A percentile compares a stretch with the other conserved stretches of the same genome.
phyloP scores from a whole-genome alignment of 2,329 filamentous ascomycete species.

The Colletotrichum sansevieriae region DNA sequence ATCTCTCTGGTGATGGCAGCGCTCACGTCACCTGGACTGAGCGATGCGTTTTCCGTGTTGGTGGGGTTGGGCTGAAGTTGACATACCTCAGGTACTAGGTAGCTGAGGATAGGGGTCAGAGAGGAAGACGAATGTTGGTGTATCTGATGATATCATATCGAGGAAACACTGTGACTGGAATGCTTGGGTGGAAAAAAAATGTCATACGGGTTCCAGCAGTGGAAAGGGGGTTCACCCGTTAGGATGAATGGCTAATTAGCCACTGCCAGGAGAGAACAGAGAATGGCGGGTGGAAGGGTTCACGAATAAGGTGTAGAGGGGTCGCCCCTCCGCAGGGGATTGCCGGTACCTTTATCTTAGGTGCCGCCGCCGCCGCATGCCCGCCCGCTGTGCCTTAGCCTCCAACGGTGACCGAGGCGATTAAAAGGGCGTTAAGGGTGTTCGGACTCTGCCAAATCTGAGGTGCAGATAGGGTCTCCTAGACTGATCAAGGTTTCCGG shows the following conservation, averaged over 20 bases:
- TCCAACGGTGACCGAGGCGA: not conserved
- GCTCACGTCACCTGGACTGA: conserved; percentile 19
- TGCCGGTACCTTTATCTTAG: not conserved
- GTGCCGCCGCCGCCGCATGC: conserved; percentile 8
- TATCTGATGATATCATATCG: not conserved
- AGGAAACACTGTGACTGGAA: conserved; percentile 3
- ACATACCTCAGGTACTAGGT: not conserved
- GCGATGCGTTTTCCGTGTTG: conserved; percentile 13
- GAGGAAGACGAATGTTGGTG: not conserved
- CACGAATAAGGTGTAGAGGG: conserved; percentile 39
- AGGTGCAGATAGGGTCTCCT: not conserved
- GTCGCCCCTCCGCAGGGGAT: conserved; percentile 34
- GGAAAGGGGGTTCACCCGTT: conserved; percentile 8
- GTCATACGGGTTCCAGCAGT: not conserved
- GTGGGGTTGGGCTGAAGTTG: not conserved
- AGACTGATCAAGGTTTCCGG: no score
- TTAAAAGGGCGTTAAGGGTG: not conserved
- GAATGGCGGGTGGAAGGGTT: conserved; percentile 27
- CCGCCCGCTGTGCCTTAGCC: conserved; percentile 19
- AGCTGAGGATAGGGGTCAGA: not conserved
- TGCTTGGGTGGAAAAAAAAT: not conserved
- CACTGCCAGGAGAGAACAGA: not conserved
- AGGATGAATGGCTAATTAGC: not conserved
- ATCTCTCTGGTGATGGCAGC: conserved; percentile 15
- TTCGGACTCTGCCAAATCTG: not conserved